Conservation (phyloP, 805 yeast species). For the Tetrapisispora iriomotensis region DNA sequence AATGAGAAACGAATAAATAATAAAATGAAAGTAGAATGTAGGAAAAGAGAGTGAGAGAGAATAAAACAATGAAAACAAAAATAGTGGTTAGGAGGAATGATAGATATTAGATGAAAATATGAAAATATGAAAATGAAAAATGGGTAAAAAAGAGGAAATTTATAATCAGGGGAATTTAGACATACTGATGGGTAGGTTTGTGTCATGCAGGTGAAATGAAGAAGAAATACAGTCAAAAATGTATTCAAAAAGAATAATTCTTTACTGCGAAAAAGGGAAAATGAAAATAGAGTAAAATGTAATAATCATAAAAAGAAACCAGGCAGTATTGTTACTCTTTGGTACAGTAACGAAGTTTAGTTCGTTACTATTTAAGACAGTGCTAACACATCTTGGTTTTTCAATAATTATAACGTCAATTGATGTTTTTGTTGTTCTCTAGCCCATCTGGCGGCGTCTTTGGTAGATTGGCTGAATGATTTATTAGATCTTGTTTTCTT, state of each 20-base stretch:
- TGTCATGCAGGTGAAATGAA: background rate
- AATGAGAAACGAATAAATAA: too few species aligned
- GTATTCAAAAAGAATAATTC: background rate
- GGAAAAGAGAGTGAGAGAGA: background rate
- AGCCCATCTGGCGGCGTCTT: slow-evolving; percentile 97
- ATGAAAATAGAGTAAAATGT: background rate
- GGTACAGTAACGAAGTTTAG: too few species aligned
- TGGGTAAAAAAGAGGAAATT: background rate
- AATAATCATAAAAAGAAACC: background rate
- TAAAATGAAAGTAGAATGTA: background rate
- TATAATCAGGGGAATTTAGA: slow-evolving; percentile 1
- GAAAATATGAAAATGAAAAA: slow-evolving; percentile 1
- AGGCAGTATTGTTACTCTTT: too few species aligned
- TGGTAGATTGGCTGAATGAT: slow-evolving; percentile 53
- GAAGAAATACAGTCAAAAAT: background rate
- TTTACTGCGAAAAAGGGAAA: background rate
- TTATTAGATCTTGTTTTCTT: slow-evolving; percentile 59
- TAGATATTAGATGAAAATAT: background rate
- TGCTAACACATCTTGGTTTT: too few species aligned
- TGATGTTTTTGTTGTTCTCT: slow-evolving; percentile 49
- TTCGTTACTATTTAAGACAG: too few species aligned
- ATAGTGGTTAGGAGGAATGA: background rate
- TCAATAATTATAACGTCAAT: slow-evolving; percentile 13
- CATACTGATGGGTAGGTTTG: background rate
- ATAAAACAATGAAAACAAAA: background rate